Percentiles rank a stretch among this genome's conserved stretches.
These are phyloP conservation scores for Pholiota molesta DNA, from an alignment of 768 basidiomycete genomes.

Conservation along the genomic window DNA sequence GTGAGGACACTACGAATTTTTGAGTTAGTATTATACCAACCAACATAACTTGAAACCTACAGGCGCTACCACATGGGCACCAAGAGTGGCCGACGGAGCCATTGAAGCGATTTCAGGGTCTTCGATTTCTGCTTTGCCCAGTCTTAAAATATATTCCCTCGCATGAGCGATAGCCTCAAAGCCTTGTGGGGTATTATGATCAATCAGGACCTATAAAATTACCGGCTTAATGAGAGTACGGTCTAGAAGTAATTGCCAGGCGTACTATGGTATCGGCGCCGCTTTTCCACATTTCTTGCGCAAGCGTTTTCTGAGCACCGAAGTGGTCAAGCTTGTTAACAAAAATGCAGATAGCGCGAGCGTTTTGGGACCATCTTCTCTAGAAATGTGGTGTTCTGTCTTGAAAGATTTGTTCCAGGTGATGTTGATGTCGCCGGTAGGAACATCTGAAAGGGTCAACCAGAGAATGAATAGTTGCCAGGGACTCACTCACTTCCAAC, in stretches of 20 bases:
- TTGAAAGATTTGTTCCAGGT: conserved; percentile 63
- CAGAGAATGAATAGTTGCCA: not conserved
- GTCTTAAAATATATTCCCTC: conserved; percentile 66
- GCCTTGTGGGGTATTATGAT: conserved; percentile 75
- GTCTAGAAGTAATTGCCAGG: not conserved
- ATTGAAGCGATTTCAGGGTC: conserved; percentile 41
- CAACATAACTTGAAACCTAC: conserved; percentile 43
- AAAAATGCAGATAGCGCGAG: conserved; percentile 87
- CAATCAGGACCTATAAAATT: conserved; percentile 71
- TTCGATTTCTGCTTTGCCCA: conserved; percentile 63
- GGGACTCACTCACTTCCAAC: conserved; percentile 47
- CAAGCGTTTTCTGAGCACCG: conserved; percentile 64
- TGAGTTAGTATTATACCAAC: conserved; percentile 12
- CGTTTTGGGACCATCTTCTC: conserved; percentile 47
- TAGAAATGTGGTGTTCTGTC: conserved; percentile 44
- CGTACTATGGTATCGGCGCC: conserved; percentile 81
- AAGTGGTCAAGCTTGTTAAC: conserved; percentile 70
- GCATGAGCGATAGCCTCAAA: conserved; percentile 83
- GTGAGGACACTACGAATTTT: conserved; percentile 76
- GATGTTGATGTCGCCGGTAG: conserved; percentile 43
- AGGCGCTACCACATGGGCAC: conserved; percentile 87
- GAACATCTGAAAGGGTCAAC: conserved; percentile 38
- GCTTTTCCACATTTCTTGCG: conserved; percentile 91
- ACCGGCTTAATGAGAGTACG: not conserved
- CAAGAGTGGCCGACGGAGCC: conserved; percentile 38